These are phyloP conservation scores for Scutellaria minor DNA, from an alignment of 257 asterid species.

Conservation along the genomic window DNA sequence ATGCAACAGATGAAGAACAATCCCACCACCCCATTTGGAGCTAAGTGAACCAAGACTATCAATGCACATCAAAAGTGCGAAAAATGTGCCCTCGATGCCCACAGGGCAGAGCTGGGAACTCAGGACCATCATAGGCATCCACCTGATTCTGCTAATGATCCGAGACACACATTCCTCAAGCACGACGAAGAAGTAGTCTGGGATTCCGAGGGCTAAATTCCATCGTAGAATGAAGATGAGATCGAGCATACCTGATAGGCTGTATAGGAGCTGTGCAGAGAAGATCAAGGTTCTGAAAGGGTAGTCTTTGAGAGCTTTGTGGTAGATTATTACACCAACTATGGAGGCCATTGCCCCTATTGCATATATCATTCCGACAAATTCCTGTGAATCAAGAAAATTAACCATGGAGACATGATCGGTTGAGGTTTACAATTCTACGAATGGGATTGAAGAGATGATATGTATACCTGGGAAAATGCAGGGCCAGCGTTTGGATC, in stretches of 20 bases:
- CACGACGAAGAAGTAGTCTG: slow-evolving; percentile 60
- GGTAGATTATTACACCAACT: slow-evolving; percentile 73
- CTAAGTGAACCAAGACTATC: slow-evolving; percentile 63
- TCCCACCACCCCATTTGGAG: slow-evolving; percentile 69
- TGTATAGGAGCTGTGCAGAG: slow-evolving; percentile 57
- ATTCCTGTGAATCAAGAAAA: slow-evolving; percentile 48
- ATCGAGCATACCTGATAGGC: slow-evolving; percentile 63
- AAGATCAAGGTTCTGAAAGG: slow-evolving; percentile 59
- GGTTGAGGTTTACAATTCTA: not conserved
- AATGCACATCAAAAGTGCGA: slow-evolving; percentile 71
- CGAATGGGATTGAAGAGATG: not conserved
- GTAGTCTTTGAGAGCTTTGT: slow-evolving; percentile 61
- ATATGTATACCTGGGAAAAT: slow-evolving; percentile 57
- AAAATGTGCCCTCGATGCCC: slow-evolving; percentile 79
- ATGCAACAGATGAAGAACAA: slow-evolving; percentile 55
- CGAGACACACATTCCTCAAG: slow-evolving; percentile 57
- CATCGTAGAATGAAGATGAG: slow-evolving; percentile 58
- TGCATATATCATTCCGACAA: slow-evolving; percentile 72
- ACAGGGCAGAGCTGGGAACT: slow-evolving; percentile 65
- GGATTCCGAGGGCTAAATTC: slow-evolving; percentile 64
- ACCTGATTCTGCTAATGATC: slow-evolving; percentile 50
- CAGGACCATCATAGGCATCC: slow-evolving; percentile 82
- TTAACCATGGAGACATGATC: no score
- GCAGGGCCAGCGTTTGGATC: slow-evolving; percentile 71
- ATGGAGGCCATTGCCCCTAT: slow-evolving; percentile 74